Evolutionary conservation across 768 basidiomycete species (phyloP).

Genomic region (Amanita rubescens): DNA sequence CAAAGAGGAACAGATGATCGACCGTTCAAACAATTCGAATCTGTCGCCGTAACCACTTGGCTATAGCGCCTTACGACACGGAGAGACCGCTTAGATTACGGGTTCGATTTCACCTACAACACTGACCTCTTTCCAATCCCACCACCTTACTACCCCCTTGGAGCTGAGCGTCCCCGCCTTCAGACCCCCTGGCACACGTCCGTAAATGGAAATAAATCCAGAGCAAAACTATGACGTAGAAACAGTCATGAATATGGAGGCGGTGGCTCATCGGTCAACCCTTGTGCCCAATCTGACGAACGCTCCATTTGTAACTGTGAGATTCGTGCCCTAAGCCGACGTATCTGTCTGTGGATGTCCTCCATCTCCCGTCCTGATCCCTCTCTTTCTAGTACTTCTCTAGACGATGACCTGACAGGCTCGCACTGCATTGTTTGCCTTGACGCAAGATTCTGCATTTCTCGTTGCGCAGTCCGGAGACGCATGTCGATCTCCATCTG

Average conservation of each 20-base stretch:
- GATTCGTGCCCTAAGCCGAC: conserved; percentile 8
- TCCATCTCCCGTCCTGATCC: conserved; percentile 1
- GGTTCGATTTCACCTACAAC: too few relatives aligned
- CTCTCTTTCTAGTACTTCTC: background rate
- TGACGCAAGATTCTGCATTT: background rate
- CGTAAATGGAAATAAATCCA: too few relatives aligned
- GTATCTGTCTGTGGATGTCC: conserved; percentile 5
- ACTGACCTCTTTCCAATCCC: too few relatives aligned
- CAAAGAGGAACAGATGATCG: conserved; percentile 55
- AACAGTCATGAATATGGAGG: conserved; percentile 1
- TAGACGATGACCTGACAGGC: background rate
- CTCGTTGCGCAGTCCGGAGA: background rate
- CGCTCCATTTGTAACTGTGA: conserved; percentile 6
- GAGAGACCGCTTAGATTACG: too few relatives aligned
- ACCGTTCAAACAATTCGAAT: conserved; percentile 25
- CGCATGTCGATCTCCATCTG: background rate
- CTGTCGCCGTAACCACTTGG: conserved; percentile 75
- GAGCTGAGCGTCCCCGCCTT: too few relatives aligned
- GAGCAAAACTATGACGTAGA: too few relatives aligned
- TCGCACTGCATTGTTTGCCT: background rate
- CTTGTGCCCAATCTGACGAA: conserved; percentile 9
- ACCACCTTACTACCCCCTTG: too few relatives aligned
- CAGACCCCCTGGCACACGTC: too few relatives aligned
- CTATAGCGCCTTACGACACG: conserved; percentile 63
- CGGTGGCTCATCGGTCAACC: conserved; percentile 2